Evolutionary conservation across 805 yeast species (phyloP).

Genomic region (Blastobotrys chiropterorum): DNA sequence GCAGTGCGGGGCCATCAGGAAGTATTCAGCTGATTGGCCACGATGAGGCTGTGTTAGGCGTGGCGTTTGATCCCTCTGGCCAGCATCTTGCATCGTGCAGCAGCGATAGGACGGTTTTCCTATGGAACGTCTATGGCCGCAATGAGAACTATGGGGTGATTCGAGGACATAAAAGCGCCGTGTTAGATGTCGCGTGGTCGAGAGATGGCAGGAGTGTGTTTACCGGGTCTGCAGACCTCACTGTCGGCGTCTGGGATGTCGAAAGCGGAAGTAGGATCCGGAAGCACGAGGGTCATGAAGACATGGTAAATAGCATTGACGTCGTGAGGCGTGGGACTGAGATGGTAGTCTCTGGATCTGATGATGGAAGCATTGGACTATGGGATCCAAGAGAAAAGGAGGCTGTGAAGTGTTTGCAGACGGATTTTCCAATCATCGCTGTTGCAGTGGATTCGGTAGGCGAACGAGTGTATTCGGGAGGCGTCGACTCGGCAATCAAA

Average conservation of each 20-base stretch:
- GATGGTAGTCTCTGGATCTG: slow-evolving; percentile 49
- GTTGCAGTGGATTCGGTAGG: slow-evolving; percentile 39
- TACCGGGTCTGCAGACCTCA: slow-evolving; percentile 55
- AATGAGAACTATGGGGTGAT: slow-evolving; percentile 40
- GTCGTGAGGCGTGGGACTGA: slow-evolving; percentile 29
- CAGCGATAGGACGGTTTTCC: slow-evolving; percentile 36
- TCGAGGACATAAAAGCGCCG: slow-evolving; percentile 57
- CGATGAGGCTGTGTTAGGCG: slow-evolving; percentile 40
- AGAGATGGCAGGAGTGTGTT: slow-evolving; percentile 38
- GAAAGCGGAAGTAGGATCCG: slow-evolving; percentile 49
- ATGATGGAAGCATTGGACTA: slow-evolving; percentile 51
- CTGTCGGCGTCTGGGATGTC: slow-evolving; percentile 58
- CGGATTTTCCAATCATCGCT: slow-evolving; percentile 56
- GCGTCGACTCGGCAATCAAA: slow-evolving; percentile 58
- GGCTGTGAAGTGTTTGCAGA: slow-evolving; percentile 31
- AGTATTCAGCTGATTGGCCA: slow-evolving; percentile 19
- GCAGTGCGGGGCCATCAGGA: background rate
- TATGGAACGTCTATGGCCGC: slow-evolving; percentile 37
- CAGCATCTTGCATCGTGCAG: slow-evolving; percentile 56
- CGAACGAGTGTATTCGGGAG: slow-evolving; percentile 47
- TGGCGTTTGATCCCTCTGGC: slow-evolving; percentile 49
- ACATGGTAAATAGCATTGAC: slow-evolving; percentile 52
- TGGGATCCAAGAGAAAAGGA: slow-evolving; percentile 64
- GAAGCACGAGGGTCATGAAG: slow-evolving; percentile 47
- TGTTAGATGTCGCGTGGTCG: slow-evolving; percentile 55